phyloP scores from a whole-genome alignment of 2,329 filamentous ascomycete species.

The Penicillium sumatraense region DNA sequence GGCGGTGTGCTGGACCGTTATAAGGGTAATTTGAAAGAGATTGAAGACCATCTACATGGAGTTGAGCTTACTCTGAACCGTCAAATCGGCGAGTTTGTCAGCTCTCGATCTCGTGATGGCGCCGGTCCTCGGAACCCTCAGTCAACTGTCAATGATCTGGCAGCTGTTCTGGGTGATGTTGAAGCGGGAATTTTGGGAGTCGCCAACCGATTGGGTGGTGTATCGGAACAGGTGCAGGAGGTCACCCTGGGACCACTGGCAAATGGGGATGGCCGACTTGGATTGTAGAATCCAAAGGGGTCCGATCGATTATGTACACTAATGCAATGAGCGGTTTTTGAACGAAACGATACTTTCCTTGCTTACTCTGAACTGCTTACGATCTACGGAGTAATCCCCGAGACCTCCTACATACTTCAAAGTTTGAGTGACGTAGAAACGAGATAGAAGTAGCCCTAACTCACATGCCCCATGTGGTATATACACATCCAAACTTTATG shows the following conservation, averaged over 20 bases:
- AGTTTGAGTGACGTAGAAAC: neutral
- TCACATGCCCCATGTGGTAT: too few relatives aligned
- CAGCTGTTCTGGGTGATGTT: slow-evolving; percentile 66
- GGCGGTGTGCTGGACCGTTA: slow-evolving; percentile 61
- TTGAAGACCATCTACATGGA: slow-evolving; percentile 67
- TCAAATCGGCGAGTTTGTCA: slow-evolving; percentile 61
- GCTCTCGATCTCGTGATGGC: slow-evolving; percentile 46
- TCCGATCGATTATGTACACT: slow-evolving; percentile 24
- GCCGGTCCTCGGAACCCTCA: slow-evolving; percentile 49
- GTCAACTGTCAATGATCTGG: slow-evolving; percentile 52
- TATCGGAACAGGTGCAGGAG: slow-evolving; percentile 65
- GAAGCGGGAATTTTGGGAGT: slow-evolving; percentile 68
- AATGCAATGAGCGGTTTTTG: slow-evolving; percentile 24
- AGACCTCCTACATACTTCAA: too few relatives aligned
- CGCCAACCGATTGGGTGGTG: slow-evolving; percentile 63
- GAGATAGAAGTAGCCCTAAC: too few relatives aligned
- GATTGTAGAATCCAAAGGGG: slow-evolving; percentile 18
- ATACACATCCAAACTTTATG: too few relatives aligned
- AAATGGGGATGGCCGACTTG: slow-evolving; percentile 31
- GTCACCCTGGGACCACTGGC: slow-evolving; percentile 53
- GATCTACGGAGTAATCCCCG: too few relatives aligned
- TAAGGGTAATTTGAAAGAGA: slow-evolving; percentile 64
- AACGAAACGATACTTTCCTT: slow-evolving; percentile 3
- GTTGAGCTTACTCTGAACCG: slow-evolving; percentile 65
- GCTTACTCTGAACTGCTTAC: neutral